Evolutionary conservation across 495 filamentous ascomycete genomes (phyloP).

Genomic region (Aspergillus cavernicola): DNA sequence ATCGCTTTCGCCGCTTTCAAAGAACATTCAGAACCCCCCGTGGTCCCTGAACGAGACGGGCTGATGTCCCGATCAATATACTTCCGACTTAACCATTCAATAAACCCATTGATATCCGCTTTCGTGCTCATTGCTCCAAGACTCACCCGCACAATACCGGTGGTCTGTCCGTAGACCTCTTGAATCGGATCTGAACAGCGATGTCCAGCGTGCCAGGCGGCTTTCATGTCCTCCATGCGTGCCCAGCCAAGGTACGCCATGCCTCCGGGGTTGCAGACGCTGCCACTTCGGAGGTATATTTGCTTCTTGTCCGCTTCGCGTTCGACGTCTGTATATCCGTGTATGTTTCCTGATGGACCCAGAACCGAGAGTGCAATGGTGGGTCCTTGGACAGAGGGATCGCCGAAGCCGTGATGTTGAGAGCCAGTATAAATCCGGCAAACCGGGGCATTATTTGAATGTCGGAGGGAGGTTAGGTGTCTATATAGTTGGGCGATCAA

Average conservation of each 20-base stretch:
- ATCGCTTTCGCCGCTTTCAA: background rate
- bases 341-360: slow-evolving; percentile 48
- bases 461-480: slow-evolving; percentile 48
- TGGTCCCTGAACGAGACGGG: background rate
- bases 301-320: slow-evolving; percentile 54
- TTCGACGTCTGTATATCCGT: slow-evolving; percentile 60
- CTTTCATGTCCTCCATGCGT: slow-evolving; percentile 55
- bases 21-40: background rate
- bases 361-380: slow-evolving; percentile 69
- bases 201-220: slow-evolving; percentile 60
- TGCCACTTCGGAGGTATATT: slow-evolving; percentile 69
- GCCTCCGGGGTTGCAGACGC: slow-evolving; percentile 59
- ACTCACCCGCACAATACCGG: slow-evolving; percentile 63
- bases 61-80: slow-evolving; percentile 29
- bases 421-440: slow-evolving; percentile 52
- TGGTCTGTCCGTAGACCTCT: slow-evolving; percentile 52
- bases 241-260: slow-evolving; percentile 43
- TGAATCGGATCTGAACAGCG: slow-evolving; percentile 55
- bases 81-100: slow-evolving; percentile 52
- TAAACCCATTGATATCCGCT: slow-evolving; percentile 55
- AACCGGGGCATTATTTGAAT: slow-evolving; percentile 55
- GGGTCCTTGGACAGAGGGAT: slow-evolving; percentile 60
- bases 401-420: slow-evolving; percentile 50
- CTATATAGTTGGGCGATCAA: slow-evolving; percentile 51
- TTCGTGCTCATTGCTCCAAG: slow-evolving; percentile 69